These are phyloP conservation scores for Miscanthus lutarioriparius DNA, from an alignment of 176 grass and related monocot species.

Conservation along the genomic window DNA sequence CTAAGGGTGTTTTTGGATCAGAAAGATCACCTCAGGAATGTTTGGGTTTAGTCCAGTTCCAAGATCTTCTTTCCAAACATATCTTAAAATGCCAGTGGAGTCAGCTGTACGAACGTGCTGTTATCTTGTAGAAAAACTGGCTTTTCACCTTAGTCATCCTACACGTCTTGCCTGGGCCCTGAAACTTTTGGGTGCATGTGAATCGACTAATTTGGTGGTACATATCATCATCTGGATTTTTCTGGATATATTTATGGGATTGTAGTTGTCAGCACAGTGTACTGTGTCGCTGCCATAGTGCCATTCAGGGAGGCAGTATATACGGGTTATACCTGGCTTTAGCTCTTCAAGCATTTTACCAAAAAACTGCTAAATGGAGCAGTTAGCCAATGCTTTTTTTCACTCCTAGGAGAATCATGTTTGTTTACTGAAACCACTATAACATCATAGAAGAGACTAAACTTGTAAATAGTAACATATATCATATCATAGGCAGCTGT, in stretches of 20 bases:
- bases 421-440: background rate
- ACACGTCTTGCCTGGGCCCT: background rate
- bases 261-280: constrained; percentile 3
- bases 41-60: background rate
- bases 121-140: background rate
- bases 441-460: background rate
- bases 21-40: background rate
- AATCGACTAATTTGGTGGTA: background rate
- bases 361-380: constrained; percentile 4
- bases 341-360: background rate
- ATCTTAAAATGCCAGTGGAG: background rate
- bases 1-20: background rate
- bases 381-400: background rate
- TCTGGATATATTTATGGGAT: background rate
- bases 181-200: constrained; percentile 22
- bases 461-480: background rate
- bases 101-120: background rate
- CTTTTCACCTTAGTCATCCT: constrained; percentile 13
- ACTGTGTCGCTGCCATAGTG: background rate
- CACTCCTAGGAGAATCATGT: constrained; percentile 1
- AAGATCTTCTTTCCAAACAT: background rate
- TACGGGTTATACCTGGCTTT: background rate
- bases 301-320: constrained; percentile 1
- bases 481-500: constrained; percentile 14
- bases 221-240: constrained; percentile 9